A percentile compares a stretch with the other conserved stretches of the same genome.
phyloP scores from a whole-genome alignment of 306 rosid genomes.

The Pterocarpus macrocarpus region DNA sequence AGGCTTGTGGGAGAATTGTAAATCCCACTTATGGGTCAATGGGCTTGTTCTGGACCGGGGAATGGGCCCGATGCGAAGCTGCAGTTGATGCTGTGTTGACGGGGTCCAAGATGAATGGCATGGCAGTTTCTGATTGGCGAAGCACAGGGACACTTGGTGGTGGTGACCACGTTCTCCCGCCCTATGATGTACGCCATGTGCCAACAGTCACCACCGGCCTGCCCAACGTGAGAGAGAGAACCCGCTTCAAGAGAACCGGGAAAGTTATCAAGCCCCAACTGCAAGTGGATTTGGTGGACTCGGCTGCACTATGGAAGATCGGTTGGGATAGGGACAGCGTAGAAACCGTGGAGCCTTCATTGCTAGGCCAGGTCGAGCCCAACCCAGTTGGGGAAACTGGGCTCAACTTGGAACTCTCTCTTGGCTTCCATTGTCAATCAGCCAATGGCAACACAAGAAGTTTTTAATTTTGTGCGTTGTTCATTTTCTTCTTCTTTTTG shows the following conservation, averaged over 20 bases:
- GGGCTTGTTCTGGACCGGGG: conserved; percentile 63
- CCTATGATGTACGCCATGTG: conserved; percentile 61
- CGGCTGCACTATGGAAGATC: conserved; percentile 1
- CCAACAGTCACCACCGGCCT: conserved; percentile 15
- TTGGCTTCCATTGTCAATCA: conserved; percentile 42
- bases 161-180: background rate
- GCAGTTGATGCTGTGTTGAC: conserved; percentile 65
- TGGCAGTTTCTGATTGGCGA: background rate
- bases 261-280: conserved; percentile 19
- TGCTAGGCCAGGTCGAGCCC: background rate
- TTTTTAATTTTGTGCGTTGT: background rate
- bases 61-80: conserved; percentile 70
- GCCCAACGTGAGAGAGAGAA: conserved; percentile 27
- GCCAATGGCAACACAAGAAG: background rate
- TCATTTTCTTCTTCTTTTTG: background rate
- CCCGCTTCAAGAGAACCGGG: conserved; percentile 50
- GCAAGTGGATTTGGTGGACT: background rate
- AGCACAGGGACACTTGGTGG: background rate
- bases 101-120: conserved; percentile 49
- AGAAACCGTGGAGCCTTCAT: conserved; percentile 41
- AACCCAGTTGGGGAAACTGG: background rate
- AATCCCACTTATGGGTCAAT: conserved; percentile 73
- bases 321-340: conserved; percentile 24
- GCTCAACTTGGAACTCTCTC: conserved; percentile 55
- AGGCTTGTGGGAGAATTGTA: conserved; percentile 76